Base-by-base conservation (phyloP, 805 yeast genomes). In the Kuraishia hungarica region DNA sequence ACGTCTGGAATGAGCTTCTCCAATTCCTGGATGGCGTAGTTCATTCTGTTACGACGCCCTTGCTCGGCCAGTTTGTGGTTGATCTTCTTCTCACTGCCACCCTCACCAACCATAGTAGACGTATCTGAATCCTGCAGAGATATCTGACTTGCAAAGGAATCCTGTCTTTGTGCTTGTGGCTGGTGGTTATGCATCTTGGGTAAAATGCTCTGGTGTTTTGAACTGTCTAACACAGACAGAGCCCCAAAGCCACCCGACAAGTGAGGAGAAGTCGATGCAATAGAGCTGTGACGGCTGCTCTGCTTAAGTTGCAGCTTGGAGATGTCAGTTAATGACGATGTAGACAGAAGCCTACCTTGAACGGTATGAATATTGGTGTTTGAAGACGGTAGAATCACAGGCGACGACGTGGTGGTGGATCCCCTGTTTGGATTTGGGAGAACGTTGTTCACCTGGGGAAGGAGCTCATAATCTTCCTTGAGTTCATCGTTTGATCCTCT, bases 21-120 rank as follows among this genome's bases (percentile, higher is more conserved):
- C 56, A 93, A 73, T 49, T 89, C 96, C 50, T 82, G 82, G 29
- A 93, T 83, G 0, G 97, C 98, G 55, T 76, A 72, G 67, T 94
- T 94, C 85, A 93, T 87, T 59, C 99, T 77, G 67, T 93, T 92
- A 62, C 99, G 80, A 54, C 99, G 78, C 17, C 97, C 98, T 69
- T 94, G 97, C 70, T 93, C 99, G 0, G 99, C 98, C 17, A 89
- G 78, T 67, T 93, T 92, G 69, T 93, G 99, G 48, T 82, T 81
- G 1, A 86, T 81, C 62, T 86, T 84, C 66, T 87, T 86, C 28
- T 79, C 75, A 29, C 48, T 46, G 15, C 26, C 8, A 15, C 24
- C 21, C 48, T 24, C 35, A 11, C 54, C 54, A 46, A 8, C 23
- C 43, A 35, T 35, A 10, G n/a, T 17, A 2, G 51, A 19, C 49